A percentile compares a stretch with the other conserved stretches of the same genome.
phyloP scores from a whole-genome alignment of 805 yeast species.

The Spencermartinsiella europaea region DNA sequence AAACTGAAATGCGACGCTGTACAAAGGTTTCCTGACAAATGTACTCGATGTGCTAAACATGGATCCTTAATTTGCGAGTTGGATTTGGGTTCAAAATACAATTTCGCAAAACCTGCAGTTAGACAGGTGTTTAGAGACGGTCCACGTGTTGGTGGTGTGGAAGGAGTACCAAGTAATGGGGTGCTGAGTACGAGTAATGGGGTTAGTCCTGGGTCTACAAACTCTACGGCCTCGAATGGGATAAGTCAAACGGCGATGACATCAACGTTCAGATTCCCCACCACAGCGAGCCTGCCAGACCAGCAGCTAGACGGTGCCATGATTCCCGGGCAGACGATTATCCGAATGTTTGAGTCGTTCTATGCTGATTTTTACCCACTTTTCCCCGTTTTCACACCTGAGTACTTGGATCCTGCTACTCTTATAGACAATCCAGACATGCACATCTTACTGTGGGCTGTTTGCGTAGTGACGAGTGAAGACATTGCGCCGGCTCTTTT shows the following conservation, averaged over 20 bases:
- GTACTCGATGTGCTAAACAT: conserved; percentile 10
- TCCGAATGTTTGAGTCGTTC: not conserved
- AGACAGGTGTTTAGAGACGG: not conserved
- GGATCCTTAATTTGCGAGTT: not conserved
- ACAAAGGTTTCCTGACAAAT: conserved; percentile 12
- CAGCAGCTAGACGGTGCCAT: not conserved
- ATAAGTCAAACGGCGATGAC: not conserved
- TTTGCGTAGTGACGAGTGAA: not conserved
- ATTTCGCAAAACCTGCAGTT: not conserved
- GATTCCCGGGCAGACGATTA: not conserved
- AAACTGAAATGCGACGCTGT: conserved; percentile 18
- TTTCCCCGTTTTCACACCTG: not conserved
- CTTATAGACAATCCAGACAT: not conserved
- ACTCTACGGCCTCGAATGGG: not conserved
- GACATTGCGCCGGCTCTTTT: not conserved
- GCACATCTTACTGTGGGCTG: not conserved
- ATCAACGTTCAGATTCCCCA: not conserved
- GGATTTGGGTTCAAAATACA: not conserved
- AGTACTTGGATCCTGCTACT: not conserved
- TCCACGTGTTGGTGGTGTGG: too few species aligned
- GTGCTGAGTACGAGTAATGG: not conserved
- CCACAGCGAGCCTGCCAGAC: not conserved
- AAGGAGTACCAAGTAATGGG: too few species aligned
- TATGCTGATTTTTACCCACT: not conserved
- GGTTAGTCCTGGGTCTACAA: too few species aligned